A percentile compares a stretch with the other conserved stretches of the same genome.
phyloP scores from a whole-genome alignment of 2,329 filamentous ascomycete genomes.

The Phialophora tarda region DNA sequence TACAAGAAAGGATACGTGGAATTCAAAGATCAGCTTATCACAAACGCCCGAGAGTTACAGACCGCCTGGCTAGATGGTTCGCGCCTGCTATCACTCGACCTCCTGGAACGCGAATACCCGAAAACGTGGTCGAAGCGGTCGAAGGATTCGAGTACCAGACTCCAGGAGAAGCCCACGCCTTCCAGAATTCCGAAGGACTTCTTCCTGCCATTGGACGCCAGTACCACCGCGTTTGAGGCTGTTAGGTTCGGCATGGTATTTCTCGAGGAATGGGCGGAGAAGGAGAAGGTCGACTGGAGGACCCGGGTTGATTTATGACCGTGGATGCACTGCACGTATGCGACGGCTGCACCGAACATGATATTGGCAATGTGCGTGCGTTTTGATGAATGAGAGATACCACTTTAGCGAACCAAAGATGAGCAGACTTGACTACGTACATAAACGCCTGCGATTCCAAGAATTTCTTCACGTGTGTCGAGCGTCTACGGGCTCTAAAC shows the following conservation, averaged over 20 bases:
- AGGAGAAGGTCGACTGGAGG: conserved; percentile 54
- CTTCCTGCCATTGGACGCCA: conserved; percentile 50
- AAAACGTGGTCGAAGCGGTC: conserved; percentile 52
- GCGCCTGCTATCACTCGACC: conserved; percentile 49
- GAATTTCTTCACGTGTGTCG: too few relatives aligned
- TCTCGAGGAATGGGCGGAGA: conserved; percentile 54
- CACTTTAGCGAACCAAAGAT: not conserved
- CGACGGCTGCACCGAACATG: not conserved
- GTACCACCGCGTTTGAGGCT: conserved; percentile 52
- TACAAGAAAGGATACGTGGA: conserved; percentile 49
- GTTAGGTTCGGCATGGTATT: conserved; percentile 53
- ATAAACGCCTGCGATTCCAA: too few relatives aligned
- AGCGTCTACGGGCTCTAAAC: too few relatives aligned
- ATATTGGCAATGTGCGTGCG: not conserved
- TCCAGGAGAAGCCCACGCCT: conserved; percentile 41
- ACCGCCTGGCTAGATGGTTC: conserved; percentile 53
- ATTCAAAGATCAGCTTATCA: conserved; percentile 48
- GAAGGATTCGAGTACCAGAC: conserved; percentile 47
- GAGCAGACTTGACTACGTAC: not conserved
- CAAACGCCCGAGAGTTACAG: conserved; percentile 51
- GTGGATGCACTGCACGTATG: conserved; percentile 4
- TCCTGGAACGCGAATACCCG: conserved; percentile 51
- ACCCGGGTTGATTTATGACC: conserved; percentile 48
- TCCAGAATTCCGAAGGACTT: conserved; percentile 46
- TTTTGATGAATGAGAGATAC: not conserved